A percentile compares a stretch with the other conserved stretches of the same genome.
Evolutionary conservation across 2,329 filamentous ascomycete genomes (phyloP).

Genomic region (Chaetomium strumarium): DNA sequence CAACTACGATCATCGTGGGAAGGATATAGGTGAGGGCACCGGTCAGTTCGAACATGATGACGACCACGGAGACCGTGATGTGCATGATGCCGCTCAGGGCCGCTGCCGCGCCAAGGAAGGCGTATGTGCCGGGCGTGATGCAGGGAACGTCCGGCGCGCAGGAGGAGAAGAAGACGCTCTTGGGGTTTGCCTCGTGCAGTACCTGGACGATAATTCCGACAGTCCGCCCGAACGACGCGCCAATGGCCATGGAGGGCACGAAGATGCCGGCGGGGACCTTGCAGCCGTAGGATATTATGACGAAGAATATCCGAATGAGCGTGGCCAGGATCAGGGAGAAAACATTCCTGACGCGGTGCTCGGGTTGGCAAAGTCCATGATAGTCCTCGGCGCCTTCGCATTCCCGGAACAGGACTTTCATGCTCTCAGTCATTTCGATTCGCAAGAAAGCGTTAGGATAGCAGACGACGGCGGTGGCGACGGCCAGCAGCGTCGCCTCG

Average conservation of each 20-base stretch:
- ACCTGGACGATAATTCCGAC: slow-evolving; percentile 93
- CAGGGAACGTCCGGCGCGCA: slow-evolving; percentile 90
- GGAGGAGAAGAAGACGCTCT: slow-evolving; percentile 77
- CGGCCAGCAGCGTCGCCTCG: slow-evolving; percentile 78
- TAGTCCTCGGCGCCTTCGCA: slow-evolving; percentile 88
- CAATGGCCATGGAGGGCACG: slow-evolving; percentile 95
- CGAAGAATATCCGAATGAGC: slow-evolving; percentile 70
- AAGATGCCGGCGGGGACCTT: slow-evolving; percentile 98
- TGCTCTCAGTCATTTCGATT: slow-evolving; percentile 99
- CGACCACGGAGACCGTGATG: slow-evolving; percentile 90
- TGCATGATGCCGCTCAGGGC: slow-evolving; percentile 97
- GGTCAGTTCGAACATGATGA: slow-evolving; percentile 99
- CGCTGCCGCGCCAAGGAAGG: slow-evolving; percentile 86
- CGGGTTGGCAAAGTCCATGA: slow-evolving; percentile 75
- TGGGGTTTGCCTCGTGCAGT: slow-evolving; percentile 76
- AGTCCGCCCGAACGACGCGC: slow-evolving; percentile 86
- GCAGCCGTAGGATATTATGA: slow-evolving; percentile 95
- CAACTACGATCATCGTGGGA: slow-evolving; percentile 98
- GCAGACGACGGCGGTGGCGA: slow-evolving; percentile 82
- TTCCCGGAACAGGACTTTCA: slow-evolving; percentile 95
- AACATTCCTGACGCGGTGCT: slow-evolving; percentile 73
- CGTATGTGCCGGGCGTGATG: slow-evolving; percentile 96
- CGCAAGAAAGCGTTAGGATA: slow-evolving; percentile 93
- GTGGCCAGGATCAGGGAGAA: slow-evolving; percentile 74
- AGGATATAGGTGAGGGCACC: slow-evolving; percentile 96